Base-by-base conservation (phyloP, 129 eudicot species). In the Centaurea solstitialis region DNA sequence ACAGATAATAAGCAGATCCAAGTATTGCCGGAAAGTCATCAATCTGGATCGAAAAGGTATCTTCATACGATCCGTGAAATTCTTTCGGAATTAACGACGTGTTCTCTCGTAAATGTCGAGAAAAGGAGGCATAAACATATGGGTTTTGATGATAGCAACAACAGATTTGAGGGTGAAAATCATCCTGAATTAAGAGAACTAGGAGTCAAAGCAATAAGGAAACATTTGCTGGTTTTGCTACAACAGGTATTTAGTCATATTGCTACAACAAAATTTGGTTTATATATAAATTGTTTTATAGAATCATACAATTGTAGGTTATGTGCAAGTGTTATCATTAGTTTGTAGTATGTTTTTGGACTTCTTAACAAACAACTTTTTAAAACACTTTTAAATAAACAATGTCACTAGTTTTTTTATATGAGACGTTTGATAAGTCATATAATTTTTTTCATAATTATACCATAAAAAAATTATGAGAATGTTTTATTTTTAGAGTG, bases 181-280 rank as follows among this genome's bases (percentile, higher is more conserved):
- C 82, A 81, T 3, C 66, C 70, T 71, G 15, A 70, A 12, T 24
- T 35, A 11, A 77, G 75, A 26, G 83, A 39, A 43, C 61, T 15
- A 17, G 79, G 78, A 37, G 38, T 78, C 68, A 88, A 76, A 43
- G 57, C 71, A 53, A 87, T 84, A 85, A 87, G 82, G 43, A 83
- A 81, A 78, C 87, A 84, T 66, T 75, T 89, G 64, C 18, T 89
- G 43, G 81, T 76, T 30, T 82, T 89, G 21, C 78, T 89, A 24
- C 85, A 87, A 76, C 65, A 57, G 65, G 65, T 33, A 33, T 33
- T 33, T 33, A 33, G 37, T 33, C 37, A 1, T 4, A 33, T 33
- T 5, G 5, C 37, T 33, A 6, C 65, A 18, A 57, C 65, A 57
- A 57, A 57, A 57, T 50, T 4, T 1, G 21, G 7, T 15, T 0